A percentile compares a stretch with the other conserved stretches of the same genome.
phyloP scores from a whole-genome alignment of 2,329 filamentous ascomycete species.

The Shiraia bambusicola region DNA sequence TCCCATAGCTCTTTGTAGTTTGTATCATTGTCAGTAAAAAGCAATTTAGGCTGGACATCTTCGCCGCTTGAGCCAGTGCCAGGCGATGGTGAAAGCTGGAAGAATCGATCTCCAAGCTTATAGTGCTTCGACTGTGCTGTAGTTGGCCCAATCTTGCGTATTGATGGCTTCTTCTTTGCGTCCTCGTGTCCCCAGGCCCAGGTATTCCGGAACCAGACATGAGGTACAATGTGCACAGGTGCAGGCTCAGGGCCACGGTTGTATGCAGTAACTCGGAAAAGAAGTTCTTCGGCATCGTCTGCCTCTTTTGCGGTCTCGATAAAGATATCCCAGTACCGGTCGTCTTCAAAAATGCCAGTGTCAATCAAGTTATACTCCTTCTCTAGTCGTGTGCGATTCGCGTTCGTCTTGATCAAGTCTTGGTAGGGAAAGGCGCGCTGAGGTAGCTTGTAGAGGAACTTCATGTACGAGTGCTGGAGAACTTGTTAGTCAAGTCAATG shows the following conservation, averaged over 20 bases:
- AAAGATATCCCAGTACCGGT: slow-evolving; percentile 94
- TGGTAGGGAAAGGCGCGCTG: slow-evolving; percentile 91
- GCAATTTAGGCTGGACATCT: slow-evolving; percentile 79
- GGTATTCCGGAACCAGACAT: slow-evolving; percentile 96
- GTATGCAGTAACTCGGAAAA: slow-evolving; percentile 95
- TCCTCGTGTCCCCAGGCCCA: slow-evolving; percentile 91
- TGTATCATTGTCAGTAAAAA: slow-evolving; percentile 96
- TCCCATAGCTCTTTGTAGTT: slow-evolving; percentile 78
- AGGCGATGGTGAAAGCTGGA: slow-evolving; percentile 85
- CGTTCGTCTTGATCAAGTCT: slow-evolving; percentile 82
- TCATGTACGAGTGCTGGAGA: slow-evolving; percentile 92
- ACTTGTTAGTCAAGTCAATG: slow-evolving; percentile 30
- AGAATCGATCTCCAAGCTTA: slow-evolving; percentile 78
- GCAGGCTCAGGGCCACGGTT: slow-evolving; percentile 90
- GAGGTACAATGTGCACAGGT: slow-evolving; percentile 88
- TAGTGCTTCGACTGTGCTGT: slow-evolving; percentile 76
- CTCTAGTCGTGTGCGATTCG: slow-evolving; percentile 70
- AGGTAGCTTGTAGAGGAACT: slow-evolving; percentile 96
- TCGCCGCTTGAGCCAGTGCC: slow-evolving; percentile 75
- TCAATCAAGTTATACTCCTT: slow-evolving; percentile 90
- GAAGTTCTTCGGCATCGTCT: slow-evolving; percentile 86
- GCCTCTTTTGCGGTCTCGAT: slow-evolving; percentile 94
- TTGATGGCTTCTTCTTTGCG: slow-evolving; percentile 75
- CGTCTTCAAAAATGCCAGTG: slow-evolving; percentile 82
- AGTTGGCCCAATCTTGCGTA: slow-evolving; percentile 65